Evolutionary conservation across 2,329 filamentous ascomycete genomes (phyloP).

Genomic region (Clonostachys byssicola): DNA sequence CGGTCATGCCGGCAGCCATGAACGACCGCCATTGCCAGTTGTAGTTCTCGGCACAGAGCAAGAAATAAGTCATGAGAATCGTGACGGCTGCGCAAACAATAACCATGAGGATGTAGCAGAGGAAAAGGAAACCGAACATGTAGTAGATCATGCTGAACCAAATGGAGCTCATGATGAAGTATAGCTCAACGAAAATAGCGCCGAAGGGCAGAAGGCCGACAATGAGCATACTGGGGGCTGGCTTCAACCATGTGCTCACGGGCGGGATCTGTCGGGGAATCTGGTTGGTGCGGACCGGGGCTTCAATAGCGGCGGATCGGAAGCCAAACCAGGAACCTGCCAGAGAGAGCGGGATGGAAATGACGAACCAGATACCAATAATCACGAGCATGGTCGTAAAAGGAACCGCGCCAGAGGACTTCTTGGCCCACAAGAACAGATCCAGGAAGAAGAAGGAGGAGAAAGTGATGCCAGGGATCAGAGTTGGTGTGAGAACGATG

Average conservation of each 20-base stretch:
- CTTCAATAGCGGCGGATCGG: slow-evolving; percentile 64
- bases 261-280: slow-evolving; percentile 96
- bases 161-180: slow-evolving; percentile 98
- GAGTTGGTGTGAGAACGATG: slow-evolving; percentile 79
- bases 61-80: slow-evolving; percentile 90
- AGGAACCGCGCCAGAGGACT: slow-evolving; percentile 88
- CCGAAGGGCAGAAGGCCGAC: slow-evolving; percentile 92
- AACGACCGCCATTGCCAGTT: slow-evolving; percentile 99
- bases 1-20: slow-evolving; percentile 84
- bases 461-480: slow-evolving; percentile 87
- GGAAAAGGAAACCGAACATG: slow-evolving; percentile 99
- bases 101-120: slow-evolving; percentile 97
- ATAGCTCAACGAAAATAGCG: slow-evolving; percentile 96
- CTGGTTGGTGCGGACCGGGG: slow-evolving; percentile 92
- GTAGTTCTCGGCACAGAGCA: slow-evolving; percentile 95
- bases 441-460: slow-evolving; percentile 87
- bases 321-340: slow-evolving; percentile 93
- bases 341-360: slow-evolving; percentile 87
- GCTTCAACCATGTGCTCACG: slow-evolving; percentile 75
- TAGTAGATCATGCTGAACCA: slow-evolving; percentile 99
- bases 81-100: slow-evolving; percentile 91
- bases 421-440: slow-evolving; percentile 91
- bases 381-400: slow-evolving; percentile 97
- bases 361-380: slow-evolving; percentile 92
- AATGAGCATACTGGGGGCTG: slow-evolving; percentile 84